These are phyloP conservation scores for Clavaria fumosa DNA, from an alignment of 768 basidiomycete genomes.

Conservation along the genomic window DNA sequence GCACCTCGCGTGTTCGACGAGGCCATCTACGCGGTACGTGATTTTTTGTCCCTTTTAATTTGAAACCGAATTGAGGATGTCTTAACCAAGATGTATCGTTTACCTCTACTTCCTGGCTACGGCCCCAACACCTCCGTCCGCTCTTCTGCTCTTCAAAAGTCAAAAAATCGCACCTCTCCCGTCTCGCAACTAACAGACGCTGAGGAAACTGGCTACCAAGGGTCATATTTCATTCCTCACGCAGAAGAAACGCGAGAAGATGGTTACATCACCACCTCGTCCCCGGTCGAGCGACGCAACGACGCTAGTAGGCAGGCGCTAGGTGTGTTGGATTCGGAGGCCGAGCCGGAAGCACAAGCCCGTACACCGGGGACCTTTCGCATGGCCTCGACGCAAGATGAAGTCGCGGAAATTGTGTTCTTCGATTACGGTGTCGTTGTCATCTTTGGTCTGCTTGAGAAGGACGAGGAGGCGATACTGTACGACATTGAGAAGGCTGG, in stretches of 20 bases:
- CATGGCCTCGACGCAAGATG: slow-evolving; percentile 22
- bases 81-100: slow-evolving; percentile 61
- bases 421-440: slow-evolving; percentile 85
- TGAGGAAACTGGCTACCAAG: slow-evolving; percentile 84
- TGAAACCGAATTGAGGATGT: slow-evolving; percentile 6
- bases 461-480: slow-evolving; percentile 65
- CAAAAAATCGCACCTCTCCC: slow-evolving; percentile 39
- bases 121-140: slow-evolving; percentile 71
- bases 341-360: slow-evolving; percentile 8
- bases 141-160: slow-evolving; percentile 53
- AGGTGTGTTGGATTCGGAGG: slow-evolving; percentile 8
- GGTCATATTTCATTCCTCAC: slow-evolving; percentile 52
- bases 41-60: background rate
- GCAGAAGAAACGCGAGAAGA: slow-evolving; percentile 25
- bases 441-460: slow-evolving; percentile 76
- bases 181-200: slow-evolving; percentile 65
- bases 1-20: slow-evolving; percentile 80
- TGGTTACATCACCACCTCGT: slow-evolving; percentile 49
- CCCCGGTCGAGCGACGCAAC: slow-evolving; percentile 23
- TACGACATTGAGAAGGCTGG: slow-evolving; percentile 72
- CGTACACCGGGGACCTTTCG: slow-evolving; percentile 6
- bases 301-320: too few species aligned
- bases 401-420: slow-evolving; percentile 61
- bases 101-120: slow-evolving; percentile 86
- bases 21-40: slow-evolving; percentile 77